Evolutionary conservation across 257 asterid genomes (phyloP), one percentile per base, ranked within the genome.

Genomic region (Sherardia arvensis): DNA sequence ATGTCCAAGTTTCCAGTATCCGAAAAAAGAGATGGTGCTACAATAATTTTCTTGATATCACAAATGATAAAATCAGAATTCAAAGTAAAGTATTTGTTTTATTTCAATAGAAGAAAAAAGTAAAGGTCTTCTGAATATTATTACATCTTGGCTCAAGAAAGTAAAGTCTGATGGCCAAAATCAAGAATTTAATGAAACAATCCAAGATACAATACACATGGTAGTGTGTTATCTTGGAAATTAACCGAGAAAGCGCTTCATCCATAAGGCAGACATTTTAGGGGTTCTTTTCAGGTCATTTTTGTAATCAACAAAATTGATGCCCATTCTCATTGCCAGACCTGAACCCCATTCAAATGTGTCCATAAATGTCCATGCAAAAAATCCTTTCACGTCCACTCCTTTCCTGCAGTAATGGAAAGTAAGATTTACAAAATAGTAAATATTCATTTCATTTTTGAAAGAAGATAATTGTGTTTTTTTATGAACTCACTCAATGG

Each of bases 301-400:
- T 40, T 43, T 66, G 59, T 60, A 81, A 32, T 78, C 81, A 3
- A 78, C 54, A 17, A 60, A 76, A 40, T 65, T 64, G 62, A 81
- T 54, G 0, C 86, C 86, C 45, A 81, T 76, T 66, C 84, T 73
- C 7, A 66, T 18, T 3, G 72, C 61, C 53, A 61, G 74, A 18
- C 87, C 87, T 8, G 60, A 58, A 2, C 4, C 53, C 84, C 84
- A 78, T 61, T 81, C 87, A 20, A 66, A 81, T 15, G 74, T 77
- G 75, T 81, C 85, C 22, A 81, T 62, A 53, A 77, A 75, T 22
- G 90, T 47, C 83, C 85, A 84, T 7, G 67, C 71, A 20, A 81
- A 84, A 67, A 72, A 84, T 5, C 85, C 90, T 58, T 75, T 68
- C 1, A 81, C 78, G 29, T 53, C 57, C 26, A 72, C 72, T 15